Evolutionary conservation across 2,329 filamentous ascomycete genomes (phyloP), one percentile per base, ranked within the genome.

Genomic region (Dothideomycetes sp.): DNA sequence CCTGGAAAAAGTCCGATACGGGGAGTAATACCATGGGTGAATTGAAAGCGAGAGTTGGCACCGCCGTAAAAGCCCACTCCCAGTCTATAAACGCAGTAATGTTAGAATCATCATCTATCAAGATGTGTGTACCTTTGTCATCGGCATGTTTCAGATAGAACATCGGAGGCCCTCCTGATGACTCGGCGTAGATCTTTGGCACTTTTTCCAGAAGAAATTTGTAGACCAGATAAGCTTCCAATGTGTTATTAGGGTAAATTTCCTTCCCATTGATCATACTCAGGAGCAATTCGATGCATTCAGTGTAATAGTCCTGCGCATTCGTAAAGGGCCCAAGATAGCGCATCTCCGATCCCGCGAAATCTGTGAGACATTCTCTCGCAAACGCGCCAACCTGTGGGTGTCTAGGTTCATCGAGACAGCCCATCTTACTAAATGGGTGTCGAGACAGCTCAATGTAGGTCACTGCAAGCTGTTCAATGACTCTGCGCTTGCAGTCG

Each of bases 41-140:
- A 7, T 28, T 28, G 33, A 36, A 28, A 2, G 33, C 23, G 2
- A 36, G 7, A 7, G 1, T 2, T 4, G 9, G 12, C 2, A 18
- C 4, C 2, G 17, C 8, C 10, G 17, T 13, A 18, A 36, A 28
- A 5, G 24, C 33, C 33, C 33, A 36, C 20, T 36, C 33, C 33
- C 33, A 28, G 11, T 36, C 33, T 5, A 36, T 36, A 11, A 34
- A 11, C 17, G n/a, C 32, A 3, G 32, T 34, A 11, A 34, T 25
- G 15, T 24, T 34, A 9, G 4, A 3, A 5, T 24, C 9, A 17
- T 16, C 32, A 25, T 34, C 32, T 4, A 34, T 6, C 13, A 34
- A 22, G 2, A 34, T 16, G 9, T 34, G 32, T 1, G 10, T 18
- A 2, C 32, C 32, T 12, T 34, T 34, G 13, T 34, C 32, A 8